phyloP scores from a whole-genome alignment of 495 filamentous ascomycete species.

The Podospora sp. region DNA sequence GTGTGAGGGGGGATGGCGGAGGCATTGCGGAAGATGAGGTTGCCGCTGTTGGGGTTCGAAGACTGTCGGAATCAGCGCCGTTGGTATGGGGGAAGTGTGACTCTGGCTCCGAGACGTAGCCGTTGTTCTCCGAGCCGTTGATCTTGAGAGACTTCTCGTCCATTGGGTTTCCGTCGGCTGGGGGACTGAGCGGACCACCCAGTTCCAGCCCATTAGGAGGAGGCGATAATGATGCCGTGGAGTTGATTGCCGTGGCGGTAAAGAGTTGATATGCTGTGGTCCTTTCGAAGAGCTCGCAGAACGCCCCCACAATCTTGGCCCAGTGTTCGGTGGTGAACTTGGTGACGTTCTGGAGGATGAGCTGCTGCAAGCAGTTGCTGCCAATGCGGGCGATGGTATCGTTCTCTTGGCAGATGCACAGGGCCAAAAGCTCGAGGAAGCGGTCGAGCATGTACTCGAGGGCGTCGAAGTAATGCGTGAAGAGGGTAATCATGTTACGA shows the following conservation, averaged over 20 bases:
- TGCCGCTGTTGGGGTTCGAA: conserved; percentile 10
- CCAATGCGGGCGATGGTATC: conserved; percentile 98
- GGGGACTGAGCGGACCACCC: conserved; percentile 44
- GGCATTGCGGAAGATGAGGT: conserved; percentile 30
- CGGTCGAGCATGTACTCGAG: conserved; percentile 96
- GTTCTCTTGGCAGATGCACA: conserved; percentile 99
- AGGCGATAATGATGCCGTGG: conserved; percentile 47
- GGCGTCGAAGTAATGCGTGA: conserved; percentile 96
- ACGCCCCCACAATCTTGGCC: conserved; percentile 89
- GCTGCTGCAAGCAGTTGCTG: conserved; percentile 93
- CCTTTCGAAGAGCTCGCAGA: conserved; percentile 90
- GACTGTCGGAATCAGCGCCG: conserved; percentile 31
- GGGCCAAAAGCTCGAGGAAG: conserved; percentile 86
- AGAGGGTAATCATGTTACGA: conserved; percentile 96
- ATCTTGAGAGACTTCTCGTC: conserved; percentile 63
- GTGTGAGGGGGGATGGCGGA: conserved; percentile 30
- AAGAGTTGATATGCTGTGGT: conserved; percentile 95
- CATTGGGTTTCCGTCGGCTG: conserved; percentile 38
- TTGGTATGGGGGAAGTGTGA: conserved; percentile 35
- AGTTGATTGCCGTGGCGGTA: conserved; percentile 71
- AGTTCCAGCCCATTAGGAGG: conserved; percentile 50
- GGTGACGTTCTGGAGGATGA: conserved; percentile 92
- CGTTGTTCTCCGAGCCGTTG: conserved; percentile 55
- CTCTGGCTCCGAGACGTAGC: conserved; percentile 31
- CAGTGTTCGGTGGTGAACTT: conserved; percentile 89